These are phyloP conservation scores for Trypanosoma vivax DNA, from an alignment of 208 protist genomes.

Conservation along the genomic window DNA sequence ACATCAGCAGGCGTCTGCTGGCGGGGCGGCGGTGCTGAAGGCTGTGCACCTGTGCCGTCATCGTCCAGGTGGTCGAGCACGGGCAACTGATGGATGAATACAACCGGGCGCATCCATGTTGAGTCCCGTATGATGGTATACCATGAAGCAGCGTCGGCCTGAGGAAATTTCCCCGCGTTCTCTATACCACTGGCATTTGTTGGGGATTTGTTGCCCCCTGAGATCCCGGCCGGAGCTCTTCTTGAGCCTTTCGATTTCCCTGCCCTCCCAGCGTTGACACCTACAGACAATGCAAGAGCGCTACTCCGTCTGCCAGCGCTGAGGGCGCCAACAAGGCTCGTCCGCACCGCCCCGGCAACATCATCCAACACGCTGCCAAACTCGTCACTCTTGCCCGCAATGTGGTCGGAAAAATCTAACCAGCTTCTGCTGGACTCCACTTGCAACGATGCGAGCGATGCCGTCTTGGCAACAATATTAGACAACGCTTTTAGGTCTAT, in stretches of 20 bases:
- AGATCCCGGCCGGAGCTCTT: not conserved
- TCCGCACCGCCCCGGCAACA: too few species aligned
- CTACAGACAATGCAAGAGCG: too few species aligned
- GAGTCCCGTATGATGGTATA: conserved; percentile 13
- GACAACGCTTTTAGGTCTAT: conserved; percentile 7
- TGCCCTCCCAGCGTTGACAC: too few species aligned
- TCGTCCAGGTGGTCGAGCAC: conserved; percentile 7
- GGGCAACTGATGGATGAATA: conserved; percentile 18
- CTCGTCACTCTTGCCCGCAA: too few species aligned
- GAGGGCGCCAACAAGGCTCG: too few species aligned
- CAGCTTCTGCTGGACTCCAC: too few species aligned
- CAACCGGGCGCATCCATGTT: conserved; percentile 3
- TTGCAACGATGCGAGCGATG: not conserved
- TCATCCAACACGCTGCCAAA: too few species aligned
- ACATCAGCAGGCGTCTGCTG: not conserved
- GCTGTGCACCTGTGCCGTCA: conserved; percentile 1
- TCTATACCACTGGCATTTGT: not conserved
- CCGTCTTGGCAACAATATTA: conserved; percentile 6
- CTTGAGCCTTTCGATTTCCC: too few species aligned
- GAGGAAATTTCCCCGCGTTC: not conserved
- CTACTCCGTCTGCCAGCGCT: too few species aligned
- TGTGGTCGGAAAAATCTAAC: too few species aligned
- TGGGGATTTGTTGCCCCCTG: not conserved
- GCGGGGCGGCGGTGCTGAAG: not conserved
- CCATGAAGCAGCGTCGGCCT: conserved; percentile 2